Base-by-base conservation (phyloP, 305 asterid species). In the Ruellia speciosa region DNA sequence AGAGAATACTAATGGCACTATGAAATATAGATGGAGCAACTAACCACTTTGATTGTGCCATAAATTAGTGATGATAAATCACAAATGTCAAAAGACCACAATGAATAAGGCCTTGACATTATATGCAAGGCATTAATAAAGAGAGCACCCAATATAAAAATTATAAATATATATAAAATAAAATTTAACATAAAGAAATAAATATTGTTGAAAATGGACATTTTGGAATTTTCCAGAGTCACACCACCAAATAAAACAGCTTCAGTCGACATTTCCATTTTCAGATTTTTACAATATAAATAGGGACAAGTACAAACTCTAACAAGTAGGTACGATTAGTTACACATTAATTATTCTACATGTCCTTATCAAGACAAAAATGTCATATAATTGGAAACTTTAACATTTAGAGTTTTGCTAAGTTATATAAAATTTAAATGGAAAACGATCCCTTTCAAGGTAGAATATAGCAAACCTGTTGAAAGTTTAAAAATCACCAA, bases 241-340 rank as follows among this genome's bases (percentile, higher is more conserved):
- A 31, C 18, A 8, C 50, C 65, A 43, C 52, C 18, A 40, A 6
- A 48, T 54, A 60, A 41, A 40, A 58, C 67, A 48, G 33, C 53
- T 54, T 49, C 18, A 53, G 64, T 6, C 66, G 60, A 52, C 63
- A 12, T 46, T 28, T 56, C 34, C 20, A 59, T 58, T 53, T 53
- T 34, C 15, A 63, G 33, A 49, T 14, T n/a, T 14, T 39, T 6
- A 34, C 48, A 43, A 14, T 11, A 16, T 7, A n/a, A 40, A 41
- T 12, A 17, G 55, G 58, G 63, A 24, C 54, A 50, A 28, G 16
- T 31, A 14, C 48, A 37, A 37, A 7, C 12, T 14, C 53, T 19
- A 9, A 54, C 41, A 49, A 24, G 43, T 49, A 13, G 48, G 40
- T 41, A 45, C 12, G 2, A 37, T 10, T 18, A 45, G 48, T 43